A percentile compares a stretch with the other conserved stretches of the same genome.
Conservation (phyloP, 1,284 basidiomycete genomes). For the Ganoderma resinaceum region DNA sequence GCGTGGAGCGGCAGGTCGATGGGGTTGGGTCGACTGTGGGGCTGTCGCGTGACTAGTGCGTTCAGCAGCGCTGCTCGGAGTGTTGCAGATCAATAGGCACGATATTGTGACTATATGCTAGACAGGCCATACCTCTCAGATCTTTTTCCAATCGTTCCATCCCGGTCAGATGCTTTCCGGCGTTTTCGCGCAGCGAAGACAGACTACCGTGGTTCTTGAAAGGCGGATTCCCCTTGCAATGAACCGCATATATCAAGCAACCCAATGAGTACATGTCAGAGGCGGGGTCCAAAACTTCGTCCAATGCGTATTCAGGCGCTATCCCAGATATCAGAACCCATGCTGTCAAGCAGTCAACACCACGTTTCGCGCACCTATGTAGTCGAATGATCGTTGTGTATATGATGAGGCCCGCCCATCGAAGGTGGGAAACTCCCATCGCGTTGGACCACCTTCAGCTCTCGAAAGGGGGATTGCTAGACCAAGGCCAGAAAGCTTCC, state of each 20-base stretch:
- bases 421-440: conserved; percentile 90
- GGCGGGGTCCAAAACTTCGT: conserved; percentile 84
- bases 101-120: too few relatives aligned
- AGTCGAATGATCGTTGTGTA: conserved; percentile 94
- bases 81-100: not conserved
- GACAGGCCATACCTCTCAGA: conserved; percentile 60
- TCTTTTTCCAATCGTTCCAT: conserved; percentile 72
- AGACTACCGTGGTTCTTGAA: conserved; percentile 91
- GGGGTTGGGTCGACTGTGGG: conserved; percentile 78
- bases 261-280: conserved; percentile 97
- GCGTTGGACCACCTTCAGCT: conserved; percentile 76
- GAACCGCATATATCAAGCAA: conserved; percentile 89
- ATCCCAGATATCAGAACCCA: conserved; percentile 15
- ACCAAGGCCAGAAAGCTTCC: conserved; percentile 95
- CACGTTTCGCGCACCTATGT: conserved; percentile 70
- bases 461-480: conserved; percentile 82
- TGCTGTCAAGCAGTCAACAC: not conserved
- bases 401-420: conserved; percentile 84
- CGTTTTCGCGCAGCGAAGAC: conserved; percentile 80
- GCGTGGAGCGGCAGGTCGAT: conserved; percentile 80
- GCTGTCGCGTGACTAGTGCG: conserved; percentile 81
- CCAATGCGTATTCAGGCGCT: conserved; percentile 96
- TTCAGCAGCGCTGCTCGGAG: conserved; percentile 71
- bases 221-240: conserved; percentile 88
- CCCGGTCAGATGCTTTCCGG: conserved; percentile 68